Percentiles rank a stretch among this genome's conserved stretches.
These are phyloP conservation scores for Echinosophora koreensis DNA, from an alignment of 306 rosid species.

Conservation along the genomic window DNA sequence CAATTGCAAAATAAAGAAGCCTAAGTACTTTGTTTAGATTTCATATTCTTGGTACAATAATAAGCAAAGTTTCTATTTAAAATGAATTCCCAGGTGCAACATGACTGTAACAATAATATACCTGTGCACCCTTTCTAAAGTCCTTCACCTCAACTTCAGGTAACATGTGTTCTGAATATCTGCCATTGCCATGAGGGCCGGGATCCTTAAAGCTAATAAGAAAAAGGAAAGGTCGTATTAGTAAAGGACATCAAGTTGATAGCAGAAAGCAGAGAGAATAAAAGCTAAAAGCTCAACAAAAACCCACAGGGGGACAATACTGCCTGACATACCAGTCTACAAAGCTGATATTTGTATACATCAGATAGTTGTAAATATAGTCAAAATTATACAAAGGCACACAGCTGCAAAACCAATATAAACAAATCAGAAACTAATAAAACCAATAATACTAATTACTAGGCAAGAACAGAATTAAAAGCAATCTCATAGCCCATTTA, in stretches of 20 bases:
- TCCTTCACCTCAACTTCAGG: constrained; percentile 94
- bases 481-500: constrained; percentile 44
- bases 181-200: constrained; percentile 97
- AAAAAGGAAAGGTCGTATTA: constrained; percentile 34
- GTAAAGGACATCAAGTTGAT: constrained; percentile 33
- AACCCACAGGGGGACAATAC: neutral
- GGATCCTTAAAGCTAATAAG: constrained; percentile 91
- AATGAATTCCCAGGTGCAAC: constrained; percentile 29
- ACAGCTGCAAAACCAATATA: constrained; percentile 77
- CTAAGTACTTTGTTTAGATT: constrained; percentile 26
- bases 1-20: constrained; percentile 25
- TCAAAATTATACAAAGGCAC: constrained; percentile 85
- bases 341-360: constrained; percentile 86
- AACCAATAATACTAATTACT: constrained; percentile 43
- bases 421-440: constrained; percentile 46
- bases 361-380: constrained; percentile 80
- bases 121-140: constrained; percentile 99
- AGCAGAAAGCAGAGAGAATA: constrained; percentile 39
- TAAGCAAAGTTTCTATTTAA: constrained; percentile 8
- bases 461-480: constrained; percentile 39
- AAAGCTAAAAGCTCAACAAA: constrained; percentile 20
- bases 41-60: constrained; percentile 24
- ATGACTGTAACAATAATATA: constrained; percentile 48
- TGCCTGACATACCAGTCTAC: constrained; percentile 83
- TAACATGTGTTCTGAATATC: constrained; percentile 93